Conservation (phyloP, 1,139 yeast genomes). For the Kodamaea derodonti region DNA sequence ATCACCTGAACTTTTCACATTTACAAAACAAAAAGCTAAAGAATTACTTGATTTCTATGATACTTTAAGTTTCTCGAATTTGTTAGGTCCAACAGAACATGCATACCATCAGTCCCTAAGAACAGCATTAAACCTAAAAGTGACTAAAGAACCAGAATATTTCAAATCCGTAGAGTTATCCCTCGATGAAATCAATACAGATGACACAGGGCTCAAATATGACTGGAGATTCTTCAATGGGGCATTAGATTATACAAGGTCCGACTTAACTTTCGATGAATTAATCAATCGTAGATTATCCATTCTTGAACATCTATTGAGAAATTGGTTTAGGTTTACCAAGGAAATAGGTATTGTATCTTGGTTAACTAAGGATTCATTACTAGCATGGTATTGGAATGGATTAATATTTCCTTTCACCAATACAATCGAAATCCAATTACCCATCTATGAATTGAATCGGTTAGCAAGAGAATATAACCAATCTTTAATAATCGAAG, state of each 20-base stretch:
- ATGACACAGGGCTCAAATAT: constrained; percentile 30
- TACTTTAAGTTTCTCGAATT: background rate
- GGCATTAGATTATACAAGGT: constrained; percentile 15
- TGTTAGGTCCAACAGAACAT: background rate
- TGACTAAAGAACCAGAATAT: constrained; percentile 15
- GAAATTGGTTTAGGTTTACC: constrained; percentile 34
- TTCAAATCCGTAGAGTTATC: constrained; percentile 18
- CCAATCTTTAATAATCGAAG: constrained; percentile 21
- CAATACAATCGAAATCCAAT: constrained; percentile 19
- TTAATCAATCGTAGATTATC: constrained; percentile 16
- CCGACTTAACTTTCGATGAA: constrained; percentile 16
- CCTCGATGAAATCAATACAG: constrained; percentile 13
- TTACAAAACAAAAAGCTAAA: background rate
- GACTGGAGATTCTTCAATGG: constrained; percentile 21
- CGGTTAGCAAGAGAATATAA: constrained; percentile 15
- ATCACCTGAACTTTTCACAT: background rate
- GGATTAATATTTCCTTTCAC: constrained; percentile 22
- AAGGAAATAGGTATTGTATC: constrained; percentile 31
- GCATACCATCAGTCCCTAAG: constrained; percentile 13
- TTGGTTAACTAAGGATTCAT: constrained; percentile 21
- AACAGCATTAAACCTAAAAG: constrained; percentile 9
- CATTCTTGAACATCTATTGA: constrained; percentile 28
- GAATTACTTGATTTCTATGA: background rate
- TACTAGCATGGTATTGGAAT: constrained; percentile 22
- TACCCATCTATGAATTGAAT: constrained; percentile 17